These are phyloP conservation scores for Nakaseomyces sp. DNA, from an alignment of 1,139 yeast genomes.

Conservation along the genomic window DNA sequence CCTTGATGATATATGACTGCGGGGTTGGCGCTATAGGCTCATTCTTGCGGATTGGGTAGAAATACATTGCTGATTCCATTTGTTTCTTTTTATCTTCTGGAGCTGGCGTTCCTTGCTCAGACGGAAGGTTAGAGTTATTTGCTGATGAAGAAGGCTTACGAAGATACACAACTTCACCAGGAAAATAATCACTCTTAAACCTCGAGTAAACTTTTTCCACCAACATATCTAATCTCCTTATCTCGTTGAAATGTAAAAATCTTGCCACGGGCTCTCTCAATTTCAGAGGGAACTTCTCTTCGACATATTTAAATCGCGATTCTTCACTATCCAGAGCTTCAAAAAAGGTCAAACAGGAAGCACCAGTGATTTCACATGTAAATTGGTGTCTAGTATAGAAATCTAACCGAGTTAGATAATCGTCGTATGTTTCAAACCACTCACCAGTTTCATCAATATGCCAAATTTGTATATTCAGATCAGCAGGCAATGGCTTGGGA, in stretches of 20 bases:
- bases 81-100: constrained; percentile 9
- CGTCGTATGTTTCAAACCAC: constrained; percentile 73
- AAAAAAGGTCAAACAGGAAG: constrained; percentile 80
- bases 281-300: constrained; percentile 79
- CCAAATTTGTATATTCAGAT: constrained; percentile 56
- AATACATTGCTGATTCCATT: constrained; percentile 6
- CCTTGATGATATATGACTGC: constrained; percentile 44
- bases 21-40: constrained; percentile 6
- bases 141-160: constrained; percentile 26
- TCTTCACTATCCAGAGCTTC: constrained; percentile 79
- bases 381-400: constrained; percentile 68
- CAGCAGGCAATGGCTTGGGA: constrained; percentile 49
- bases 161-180: constrained; percentile 77
- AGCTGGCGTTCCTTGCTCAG: constrained; percentile 17
- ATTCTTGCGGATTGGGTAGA: constrained; percentile 5
- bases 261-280: constrained; percentile 84
- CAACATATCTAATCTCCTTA: constrained; percentile 75
- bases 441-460: constrained; percentile 76
- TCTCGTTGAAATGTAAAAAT: constrained; percentile 71
- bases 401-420: constrained; percentile 60
- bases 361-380: constrained; percentile 94
- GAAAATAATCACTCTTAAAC: constrained; percentile 79
- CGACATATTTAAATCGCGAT: constrained; percentile 60
- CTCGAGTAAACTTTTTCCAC: constrained; percentile 75
- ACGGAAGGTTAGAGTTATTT: constrained; percentile 9